A percentile compares a stretch with the other conserved stretches of the same genome.
Evolutionary conservation across 2,329 filamentous ascomycete species (phyloP).

Genomic region (Grosmannia huntii): DNA sequence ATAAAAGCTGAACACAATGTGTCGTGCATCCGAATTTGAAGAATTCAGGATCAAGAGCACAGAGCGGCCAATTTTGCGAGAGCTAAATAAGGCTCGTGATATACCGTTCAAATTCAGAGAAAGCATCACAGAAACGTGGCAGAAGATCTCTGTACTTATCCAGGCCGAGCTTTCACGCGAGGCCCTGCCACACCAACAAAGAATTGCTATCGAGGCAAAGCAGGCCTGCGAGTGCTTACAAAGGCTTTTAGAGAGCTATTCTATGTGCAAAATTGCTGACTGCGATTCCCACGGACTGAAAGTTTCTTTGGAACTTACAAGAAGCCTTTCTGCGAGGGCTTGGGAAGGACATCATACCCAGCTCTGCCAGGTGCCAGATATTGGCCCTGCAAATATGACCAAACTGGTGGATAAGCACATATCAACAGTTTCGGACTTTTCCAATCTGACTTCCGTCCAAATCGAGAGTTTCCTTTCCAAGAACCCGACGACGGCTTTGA

Average conservation of each 20-base stretch:
- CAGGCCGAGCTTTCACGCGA: constrained; percentile 56
- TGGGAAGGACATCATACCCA: constrained; percentile 80
- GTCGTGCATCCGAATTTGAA: constrained; percentile 58
- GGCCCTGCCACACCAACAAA: constrained; percentile 35
- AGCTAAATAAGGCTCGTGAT: constrained; percentile 54
- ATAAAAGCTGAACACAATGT: constrained; percentile 50
- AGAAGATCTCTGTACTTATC: constrained; percentile 69
- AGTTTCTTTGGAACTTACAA: constrained; percentile 62
- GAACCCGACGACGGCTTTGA: constrained; percentile 72
- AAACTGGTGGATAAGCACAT: constrained; percentile 64
- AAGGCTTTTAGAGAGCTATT: constrained; percentile 59
- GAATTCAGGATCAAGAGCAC: constrained; percentile 57
- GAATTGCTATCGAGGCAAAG: constrained; percentile 48
- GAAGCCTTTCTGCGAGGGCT: constrained; percentile 58
- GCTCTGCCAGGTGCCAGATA: constrained; percentile 67
- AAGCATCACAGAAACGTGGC: constrained; percentile 48
- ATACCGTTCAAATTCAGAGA: constrained; percentile 62
- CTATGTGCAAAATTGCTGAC: constrained; percentile 53
- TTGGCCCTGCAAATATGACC: constrained; percentile 63
- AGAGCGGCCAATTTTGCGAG: constrained; percentile 58
- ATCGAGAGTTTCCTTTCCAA: constrained; percentile 68
- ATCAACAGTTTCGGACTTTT: constrained; percentile 57
- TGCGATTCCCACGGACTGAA: constrained; percentile 53
- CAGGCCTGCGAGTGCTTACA: constrained; percentile 54
- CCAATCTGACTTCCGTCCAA: constrained; percentile 49